phyloP scores from a whole-genome alignment of 139 green algal genomes.

The Dunaliella sp. region DNA sequence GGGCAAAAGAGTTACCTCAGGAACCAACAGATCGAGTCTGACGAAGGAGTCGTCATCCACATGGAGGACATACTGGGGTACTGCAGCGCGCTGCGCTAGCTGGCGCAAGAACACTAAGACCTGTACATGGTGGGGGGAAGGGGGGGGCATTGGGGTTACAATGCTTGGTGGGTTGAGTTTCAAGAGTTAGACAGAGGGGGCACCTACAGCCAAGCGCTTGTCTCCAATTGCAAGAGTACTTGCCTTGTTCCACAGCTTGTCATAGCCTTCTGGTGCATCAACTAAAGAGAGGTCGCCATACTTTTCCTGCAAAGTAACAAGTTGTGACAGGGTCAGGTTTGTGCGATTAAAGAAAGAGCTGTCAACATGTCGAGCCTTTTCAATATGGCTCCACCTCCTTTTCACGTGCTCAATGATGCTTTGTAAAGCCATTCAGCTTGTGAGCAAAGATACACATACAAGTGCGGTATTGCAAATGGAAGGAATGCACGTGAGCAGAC shows the following conservation, averaged over 20 bases:
- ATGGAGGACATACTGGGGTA: constrained; percentile 54
- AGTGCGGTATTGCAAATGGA: not conserved
- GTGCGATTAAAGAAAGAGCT: not conserved
- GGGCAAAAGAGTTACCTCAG: no score
- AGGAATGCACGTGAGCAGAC: no score
- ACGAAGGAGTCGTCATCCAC: constrained; percentile 66
- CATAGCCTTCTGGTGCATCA: constrained; percentile 47
- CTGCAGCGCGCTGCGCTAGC: not conserved
- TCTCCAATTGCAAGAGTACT: not conserved
- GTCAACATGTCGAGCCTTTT: not conserved
- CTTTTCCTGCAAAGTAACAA: constrained; percentile 16
- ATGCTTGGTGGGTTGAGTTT: not conserved
- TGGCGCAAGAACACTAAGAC: not conserved
- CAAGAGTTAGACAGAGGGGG: not conserved
- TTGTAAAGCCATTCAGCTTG: not conserved
- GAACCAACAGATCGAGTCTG: constrained; percentile 58
- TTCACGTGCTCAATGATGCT: not conserved
- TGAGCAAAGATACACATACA: not conserved
- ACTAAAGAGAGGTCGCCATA: constrained; percentile 45
- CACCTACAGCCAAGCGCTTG: not conserved
- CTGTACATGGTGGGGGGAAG: not conserved
- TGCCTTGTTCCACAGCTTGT: constrained; percentile 57
- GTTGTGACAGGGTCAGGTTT: not conserved
- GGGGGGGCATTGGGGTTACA: not conserved
- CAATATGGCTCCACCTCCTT: not conserved